Evolutionary conservation across 306 rosid species (phyloP), one percentile per base, ranked within the genome.

Genomic region (Inga oerstediana): DNA sequence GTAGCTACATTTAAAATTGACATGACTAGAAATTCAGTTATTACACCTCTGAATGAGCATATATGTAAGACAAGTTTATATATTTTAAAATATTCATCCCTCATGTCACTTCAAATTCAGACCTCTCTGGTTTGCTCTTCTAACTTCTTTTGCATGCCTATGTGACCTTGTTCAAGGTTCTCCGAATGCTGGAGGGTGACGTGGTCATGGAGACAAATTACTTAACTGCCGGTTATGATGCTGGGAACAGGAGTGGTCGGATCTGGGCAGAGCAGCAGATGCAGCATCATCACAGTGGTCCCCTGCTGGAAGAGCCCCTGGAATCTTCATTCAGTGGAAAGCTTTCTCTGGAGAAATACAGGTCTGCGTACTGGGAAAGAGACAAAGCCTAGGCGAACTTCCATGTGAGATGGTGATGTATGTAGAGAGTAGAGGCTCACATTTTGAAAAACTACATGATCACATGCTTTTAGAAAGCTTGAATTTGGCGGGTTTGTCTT

Each of bases 111-210:
- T 16, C 15, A 76, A 24, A 16, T 61, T 7, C 45, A 49, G 71
- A 66, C 49, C 74, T 79, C 74, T 79, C 56, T 70, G 70, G 48
- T 54, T 64, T 76, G 62, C 59, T 35, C 20, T 24, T 43, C 54
- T 85, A 24, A 83, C 64, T 22, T 52, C 32, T 78, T 74, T 45
- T 49, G 48, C 37, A 14, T 66, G 17, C 74, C 10, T 78, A 64
- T 76, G 73, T 17, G 58, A 78, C 68, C 22, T 46, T 80, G 82
- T 46, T 72, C 16, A 72, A 95, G 99, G 98, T 96, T 75, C 91
- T 96, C 24, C 93, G 98, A 7, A 90, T 94, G 12, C 91, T 96
- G 24, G 99, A 96, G 78, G 97, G 98, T 0, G 97, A 96, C 87
- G 84, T 85, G 83, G 82, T 94, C 56, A 81, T 92, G 92, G 99